phyloP scores from a whole-genome alignment of 1,284 basidiomycete genomes.

The Moesziomyces sp. region DNA sequence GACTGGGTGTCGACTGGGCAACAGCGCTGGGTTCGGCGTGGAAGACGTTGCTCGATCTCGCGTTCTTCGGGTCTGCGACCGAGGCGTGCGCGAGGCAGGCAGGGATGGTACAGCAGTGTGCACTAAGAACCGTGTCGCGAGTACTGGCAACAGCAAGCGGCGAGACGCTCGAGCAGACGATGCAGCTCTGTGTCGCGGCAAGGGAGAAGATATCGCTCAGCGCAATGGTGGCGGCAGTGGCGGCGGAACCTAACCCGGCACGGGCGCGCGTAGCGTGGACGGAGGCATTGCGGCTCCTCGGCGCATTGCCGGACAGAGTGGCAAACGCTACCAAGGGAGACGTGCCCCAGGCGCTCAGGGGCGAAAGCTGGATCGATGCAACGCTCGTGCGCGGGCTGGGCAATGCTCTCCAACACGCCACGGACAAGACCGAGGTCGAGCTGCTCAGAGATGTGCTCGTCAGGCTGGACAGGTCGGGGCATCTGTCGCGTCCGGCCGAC shows the following conservation, averaged over 20 bases:
- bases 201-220: slow-evolving; percentile 9
- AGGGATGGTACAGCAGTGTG: slow-evolving; percentile 23
- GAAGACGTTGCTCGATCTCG: slow-evolving; percentile 2
- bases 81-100: background rate
- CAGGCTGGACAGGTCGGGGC: slow-evolving; percentile 23
- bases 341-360: background rate
- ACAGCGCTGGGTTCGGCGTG: background rate
- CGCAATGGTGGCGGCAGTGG: background rate
- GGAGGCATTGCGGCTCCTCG: slow-evolving; percentile 20
- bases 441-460: slow-evolving; percentile 9
- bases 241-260: slow-evolving; percentile 13
- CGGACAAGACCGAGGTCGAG: background rate
- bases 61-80: slow-evolving; percentile 16
- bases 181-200: slow-evolving; percentile 3
- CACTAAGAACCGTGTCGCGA: slow-evolving; percentile 12
- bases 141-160: slow-evolving; percentile 2
- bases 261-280: slow-evolving; percentile 21
- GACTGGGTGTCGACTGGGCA: slow-evolving; percentile 21
- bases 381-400: slow-evolving; percentile 26
- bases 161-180: background rate
- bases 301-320: slow-evolving; percentile 25
- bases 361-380: slow-evolving; percentile 2
- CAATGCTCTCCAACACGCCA: background rate
- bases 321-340: slow-evolving; percentile 26
- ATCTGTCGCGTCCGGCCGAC: slow-evolving; percentile 12